phyloP scores from a whole-genome alignment of 306 rosid genomes.

The Cucumis cinereus region DNA sequence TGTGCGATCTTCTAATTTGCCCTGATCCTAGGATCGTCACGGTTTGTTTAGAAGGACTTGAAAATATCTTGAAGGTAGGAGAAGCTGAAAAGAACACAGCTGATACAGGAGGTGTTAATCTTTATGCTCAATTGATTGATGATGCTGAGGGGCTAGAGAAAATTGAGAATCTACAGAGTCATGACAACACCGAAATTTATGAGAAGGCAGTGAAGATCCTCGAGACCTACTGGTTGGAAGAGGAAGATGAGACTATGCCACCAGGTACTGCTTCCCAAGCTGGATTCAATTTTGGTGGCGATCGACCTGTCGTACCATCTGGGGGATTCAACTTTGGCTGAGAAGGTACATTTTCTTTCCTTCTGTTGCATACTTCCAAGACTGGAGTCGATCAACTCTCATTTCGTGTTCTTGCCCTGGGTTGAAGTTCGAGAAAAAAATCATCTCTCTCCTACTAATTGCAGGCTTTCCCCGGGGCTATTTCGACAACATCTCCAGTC shows the following conservation, averaged over 20 bases:
- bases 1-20: slow-evolving; percentile 76
- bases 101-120: slow-evolving; percentile 49
- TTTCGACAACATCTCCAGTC: slow-evolving; percentile 1
- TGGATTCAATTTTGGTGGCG: slow-evolving; percentile 63
- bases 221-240: slow-evolving; percentile 95
- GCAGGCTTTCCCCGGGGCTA: not conserved
- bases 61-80: slow-evolving; percentile 92
- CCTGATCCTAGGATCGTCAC: slow-evolving; percentile 93
- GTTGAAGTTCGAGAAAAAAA: too few relatives aligned
- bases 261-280: slow-evolving; percentile 58
- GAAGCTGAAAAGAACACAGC: slow-evolving; percentile 73
- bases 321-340: slow-evolving; percentile 88
- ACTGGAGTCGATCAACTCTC: not conserved
- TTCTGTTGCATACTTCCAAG: not conserved
- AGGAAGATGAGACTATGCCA: slow-evolving; percentile 94
- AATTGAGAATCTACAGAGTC: slow-evolving; percentile 84
- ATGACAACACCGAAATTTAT: slow-evolving; percentile 86
- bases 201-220: slow-evolving; percentile 94
- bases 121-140: slow-evolving; percentile 70
- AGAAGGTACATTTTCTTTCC: slow-evolving; percentile 24
- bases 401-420: too few relatives aligned
- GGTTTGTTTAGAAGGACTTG: slow-evolving; percentile 90
- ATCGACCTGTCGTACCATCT: slow-evolving; percentile 53
- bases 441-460: not conserved
- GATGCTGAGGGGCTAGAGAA: slow-evolving; percentile 93